Percentiles rank a stretch among this genome's conserved stretches.
These are phyloP conservation scores for Corynespora cassiicola DNA, from an alignment of 2,329 filamentous ascomycete genomes.

Conservation along the genomic window DNA sequence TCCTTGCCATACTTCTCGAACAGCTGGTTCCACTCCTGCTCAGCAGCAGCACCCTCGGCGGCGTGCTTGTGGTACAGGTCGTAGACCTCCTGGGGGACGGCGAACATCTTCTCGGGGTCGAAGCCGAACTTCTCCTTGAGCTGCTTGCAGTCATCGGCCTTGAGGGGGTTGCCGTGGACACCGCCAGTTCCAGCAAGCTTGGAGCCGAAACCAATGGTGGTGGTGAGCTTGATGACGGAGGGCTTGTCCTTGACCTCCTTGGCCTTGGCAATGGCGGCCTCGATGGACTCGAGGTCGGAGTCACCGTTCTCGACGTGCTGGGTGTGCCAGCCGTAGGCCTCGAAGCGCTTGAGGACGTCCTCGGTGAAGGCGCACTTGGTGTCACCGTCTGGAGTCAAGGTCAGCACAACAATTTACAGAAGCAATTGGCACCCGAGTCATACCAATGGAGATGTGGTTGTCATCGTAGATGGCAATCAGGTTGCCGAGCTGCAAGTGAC, in stretches of 20 bases:
- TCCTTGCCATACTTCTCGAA: constrained; percentile 84
- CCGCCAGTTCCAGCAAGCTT: constrained; percentile 90
- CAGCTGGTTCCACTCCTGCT: constrained; percentile 95
- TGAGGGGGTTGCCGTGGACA: constrained; percentile 95
- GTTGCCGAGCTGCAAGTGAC: constrained; percentile 97
- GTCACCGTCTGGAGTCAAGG: constrained; percentile 73
- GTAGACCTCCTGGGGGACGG: constrained; percentile 93
- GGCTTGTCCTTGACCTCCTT: constrained; percentile 95
- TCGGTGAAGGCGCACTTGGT: constrained; percentile 97
- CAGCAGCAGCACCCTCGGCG: constrained; percentile 82
- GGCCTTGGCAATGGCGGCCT: constrained; percentile 84
- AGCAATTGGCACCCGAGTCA: constrained; percentile 26
- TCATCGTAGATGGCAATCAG: constrained; percentile 97
- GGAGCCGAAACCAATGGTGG: constrained; percentile 96
- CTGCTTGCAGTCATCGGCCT: constrained; percentile 90
- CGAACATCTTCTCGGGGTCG: constrained; percentile 91
- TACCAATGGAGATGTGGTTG: constrained; percentile 91
- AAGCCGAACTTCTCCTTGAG: constrained; percentile 97
- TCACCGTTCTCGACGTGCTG: constrained; percentile 86
- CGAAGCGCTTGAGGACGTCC: constrained; percentile 92
- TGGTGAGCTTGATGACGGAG: constrained; percentile 93
- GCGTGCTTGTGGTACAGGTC: constrained; percentile 87
- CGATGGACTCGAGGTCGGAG: constrained; percentile 84
- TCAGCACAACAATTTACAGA: constrained; percentile 16
- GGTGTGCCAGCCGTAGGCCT: constrained; percentile 96